These are phyloP conservation scores for Haplographium delicatum DNA, from an alignment of 495 filamentous ascomycete species.

Conservation along the genomic window DNA sequence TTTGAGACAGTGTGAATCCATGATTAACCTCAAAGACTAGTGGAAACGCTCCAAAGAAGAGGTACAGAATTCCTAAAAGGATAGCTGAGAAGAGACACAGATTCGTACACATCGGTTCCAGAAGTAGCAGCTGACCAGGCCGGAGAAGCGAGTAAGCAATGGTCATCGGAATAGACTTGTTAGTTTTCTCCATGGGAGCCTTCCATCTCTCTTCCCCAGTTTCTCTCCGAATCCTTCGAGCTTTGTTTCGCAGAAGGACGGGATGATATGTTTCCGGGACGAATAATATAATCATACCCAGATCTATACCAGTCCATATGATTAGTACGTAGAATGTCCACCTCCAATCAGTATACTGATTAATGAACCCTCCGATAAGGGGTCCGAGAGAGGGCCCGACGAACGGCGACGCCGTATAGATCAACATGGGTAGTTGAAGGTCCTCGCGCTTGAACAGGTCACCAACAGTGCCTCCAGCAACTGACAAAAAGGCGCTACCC, in stretches of 20 bases:
- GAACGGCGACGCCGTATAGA: slow-evolving; percentile 75
- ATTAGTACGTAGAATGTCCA: slow-evolving; percentile 88
- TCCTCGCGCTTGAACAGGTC: slow-evolving; percentile 77
- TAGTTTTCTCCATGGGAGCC: slow-evolving; percentile 75
- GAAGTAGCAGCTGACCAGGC: slow-evolving; percentile 73
- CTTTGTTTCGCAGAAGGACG: slow-evolving; percentile 71
- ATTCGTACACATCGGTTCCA: slow-evolving; percentile 83
- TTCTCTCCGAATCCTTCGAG: slow-evolving; percentile 61
- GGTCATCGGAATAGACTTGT: slow-evolving; percentile 65
- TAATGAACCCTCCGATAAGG: slow-evolving; percentile 57
- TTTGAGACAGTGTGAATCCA: slow-evolving; percentile 74
- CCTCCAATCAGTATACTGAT: slow-evolving; percentile 71
- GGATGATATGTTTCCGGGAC: slow-evolving; percentile 88
- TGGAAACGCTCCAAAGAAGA: slow-evolving; percentile 93
- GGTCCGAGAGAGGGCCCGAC: slow-evolving; percentile 63
- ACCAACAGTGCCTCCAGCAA: slow-evolving; percentile 86
- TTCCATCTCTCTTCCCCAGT: slow-evolving; percentile 72
- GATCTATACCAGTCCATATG: slow-evolving; percentile 67
- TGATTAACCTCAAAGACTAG: slow-evolving; percentile 76
- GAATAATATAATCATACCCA: slow-evolving; percentile 59
- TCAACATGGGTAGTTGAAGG: slow-evolving; percentile 50
- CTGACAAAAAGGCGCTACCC: slow-evolving; percentile 82
- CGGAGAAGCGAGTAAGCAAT: slow-evolving; percentile 67
- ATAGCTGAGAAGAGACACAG: slow-evolving; percentile 84
- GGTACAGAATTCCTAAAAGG: slow-evolving; percentile 80